Base-by-base conservation (phyloP, 176 grass and related monocot genomes). In the Zoysia japonica region DNA sequence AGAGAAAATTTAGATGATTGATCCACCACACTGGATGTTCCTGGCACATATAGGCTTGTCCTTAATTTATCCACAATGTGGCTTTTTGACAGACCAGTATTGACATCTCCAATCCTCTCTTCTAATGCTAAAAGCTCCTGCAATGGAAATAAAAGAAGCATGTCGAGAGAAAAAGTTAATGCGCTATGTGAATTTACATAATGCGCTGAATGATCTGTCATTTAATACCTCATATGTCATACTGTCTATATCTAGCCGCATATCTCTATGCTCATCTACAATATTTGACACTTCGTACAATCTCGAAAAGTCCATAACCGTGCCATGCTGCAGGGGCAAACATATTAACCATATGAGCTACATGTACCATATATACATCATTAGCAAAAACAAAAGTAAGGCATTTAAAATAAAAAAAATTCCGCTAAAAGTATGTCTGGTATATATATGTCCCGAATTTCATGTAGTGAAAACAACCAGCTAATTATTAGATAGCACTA, bases 91-190 rank as follows among this genome's bases (percentile, higher is more conserved):
- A 92, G 74, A 63, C 90, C 90, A 59, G 87, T 92, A 67, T 87
- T 92, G 68, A 92, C 90, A 84, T 89, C 84, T 81, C 87, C 90
- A 3, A 92, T 92, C 84, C 81, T 77, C 63, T 92, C 90, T 81
- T 89, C 87, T 85, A 92, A 84, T 50, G 87, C 90, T 87, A 92
- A 83, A 84, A 89, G 90, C 47, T 92, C 90, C 90, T 92, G 87
- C 65, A 59, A 74, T 65, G 17, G 2, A 63, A 71, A 59, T 47
- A 67, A 78, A 78, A 69, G 49, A 80, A 73, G 13, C 3, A 77
- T 74, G 49, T 78, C 39, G 73, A 38, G 20, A 53, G 20, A 53
- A 68, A 72, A 39, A 82, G 46, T 47, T 68, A 78, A 14, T n/a
- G 39, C 40, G 41, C 15, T 16, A 77, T 16, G 14, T 72, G 10